Evolutionary conservation across 306 rosid species (phyloP).

Genomic region (Rubus idaeus): DNA sequence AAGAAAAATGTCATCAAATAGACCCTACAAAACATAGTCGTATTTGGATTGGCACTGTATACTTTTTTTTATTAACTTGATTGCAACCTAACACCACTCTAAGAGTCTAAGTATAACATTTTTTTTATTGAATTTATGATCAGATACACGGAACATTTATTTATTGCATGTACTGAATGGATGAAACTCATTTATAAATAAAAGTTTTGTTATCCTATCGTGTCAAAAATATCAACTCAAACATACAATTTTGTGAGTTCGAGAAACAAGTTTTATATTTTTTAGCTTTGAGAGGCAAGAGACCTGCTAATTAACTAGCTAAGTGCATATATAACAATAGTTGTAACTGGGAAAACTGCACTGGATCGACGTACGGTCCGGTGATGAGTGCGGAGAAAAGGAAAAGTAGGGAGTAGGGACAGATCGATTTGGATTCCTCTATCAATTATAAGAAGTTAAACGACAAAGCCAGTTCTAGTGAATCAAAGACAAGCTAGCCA

Average conservation of each 20-base stretch:
- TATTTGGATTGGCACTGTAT: too few relatives aligned
- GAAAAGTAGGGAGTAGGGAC: background rate
- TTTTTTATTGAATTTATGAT: background rate
- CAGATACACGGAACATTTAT: background rate
- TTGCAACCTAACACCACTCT: background rate
- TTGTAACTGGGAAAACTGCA: slow-evolving; percentile 18
- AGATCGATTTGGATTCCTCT: background rate
- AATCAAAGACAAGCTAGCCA: background rate
- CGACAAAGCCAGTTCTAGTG: background rate
- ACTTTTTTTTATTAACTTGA: background rate
- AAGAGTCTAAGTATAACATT: background rate
- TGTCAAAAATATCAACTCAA: too few relatives aligned
- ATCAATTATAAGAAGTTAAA: background rate
- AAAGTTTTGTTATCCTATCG: background rate
- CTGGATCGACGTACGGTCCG: background rate
- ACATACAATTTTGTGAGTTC: too few relatives aligned
- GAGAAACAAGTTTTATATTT: too few relatives aligned
- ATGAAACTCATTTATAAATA: background rate
- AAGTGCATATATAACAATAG: too few relatives aligned
- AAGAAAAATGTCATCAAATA: too few relatives aligned
- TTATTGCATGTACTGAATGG: background rate
- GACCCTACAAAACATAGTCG: too few relatives aligned
- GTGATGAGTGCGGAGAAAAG: background rate
- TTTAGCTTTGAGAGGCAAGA: too few relatives aligned
- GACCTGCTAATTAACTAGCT: too few relatives aligned